Evolutionary conservation across 1,139 yeast genomes (phyloP), one percentile per base, ranked within the genome.

Genomic region (Saccharomycopsis crataegensis): DNA sequence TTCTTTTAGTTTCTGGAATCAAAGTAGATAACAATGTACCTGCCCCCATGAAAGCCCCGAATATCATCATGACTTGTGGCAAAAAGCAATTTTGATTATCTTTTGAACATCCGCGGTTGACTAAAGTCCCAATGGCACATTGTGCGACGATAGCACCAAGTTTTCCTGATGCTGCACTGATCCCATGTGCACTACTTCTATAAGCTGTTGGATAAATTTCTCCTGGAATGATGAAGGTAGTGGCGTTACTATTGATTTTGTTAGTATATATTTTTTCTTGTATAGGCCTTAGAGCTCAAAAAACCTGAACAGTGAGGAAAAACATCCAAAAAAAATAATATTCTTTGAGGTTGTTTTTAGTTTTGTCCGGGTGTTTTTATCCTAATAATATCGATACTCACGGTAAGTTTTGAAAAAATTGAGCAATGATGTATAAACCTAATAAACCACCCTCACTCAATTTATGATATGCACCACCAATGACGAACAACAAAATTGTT

Each of bases 151-250:
- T 88, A 58, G 99, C 98, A 75, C 99, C 99, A 61, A 87, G 76
- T 75, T 93, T 93, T 79, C 99, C 99, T 51, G 82, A 69, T 53
- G 96, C 98, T 61, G 99, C 99, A 62, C 96, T 88, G 60, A 93
- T 74, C 78, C 99, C 99, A 69, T 93, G 99, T 54, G 98, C 97
- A 62, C 97, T 84, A 46, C 98, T 93, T 81, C 99, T 88, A 75
- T 90, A 89, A 73, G 95, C 81, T 50, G 99, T 93, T 68, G 99
- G 99, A 88, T 78, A 93, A 66, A 83, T 79, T 76, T 93, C 99
- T 70, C 98, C 99, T 50, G 99, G 98, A 64, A 89, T 82, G 65
- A 93, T 80, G 73, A 93, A 93, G 57, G 99, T 93, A 51, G 98
- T 94, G 58, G 91, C 80, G 78, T 93, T 93, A 67, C 99, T 98